Evolutionary conservation across 169 alveolate species (phyloP).

Genomic region (Plasmodium berghei): DNA sequence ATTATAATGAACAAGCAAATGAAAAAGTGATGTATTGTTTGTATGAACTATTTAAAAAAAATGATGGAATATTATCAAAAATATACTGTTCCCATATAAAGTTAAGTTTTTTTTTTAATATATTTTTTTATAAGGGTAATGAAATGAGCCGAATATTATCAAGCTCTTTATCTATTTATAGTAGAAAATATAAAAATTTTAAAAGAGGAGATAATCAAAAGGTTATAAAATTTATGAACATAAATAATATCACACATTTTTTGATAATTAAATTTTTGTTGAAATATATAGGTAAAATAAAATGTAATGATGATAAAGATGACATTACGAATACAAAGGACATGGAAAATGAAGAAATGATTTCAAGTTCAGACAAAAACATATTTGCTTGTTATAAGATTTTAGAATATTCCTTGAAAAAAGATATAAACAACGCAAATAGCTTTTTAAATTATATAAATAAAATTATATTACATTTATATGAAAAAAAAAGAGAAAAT

Average conservation of each 20-base stretch:
- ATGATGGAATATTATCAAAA: constrained; percentile 36
- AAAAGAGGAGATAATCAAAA: constrained; percentile 49
- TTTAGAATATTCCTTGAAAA: constrained; percentile 26
- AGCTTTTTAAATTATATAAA: constrained; percentile 59
- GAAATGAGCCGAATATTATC: constrained; percentile 37
- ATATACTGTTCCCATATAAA: constrained; percentile 65
- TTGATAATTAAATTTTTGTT: constrained; percentile 35
- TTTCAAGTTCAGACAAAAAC: not conserved
- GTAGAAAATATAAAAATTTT: constrained; percentile 44
- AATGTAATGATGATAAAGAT: not conserved
- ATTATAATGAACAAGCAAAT: not conserved
- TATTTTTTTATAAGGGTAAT: constrained; percentile 42
- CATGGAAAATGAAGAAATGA: not conserved
- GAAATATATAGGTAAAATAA: not conserved
- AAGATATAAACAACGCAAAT: constrained; percentile 16
- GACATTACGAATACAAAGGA: not conserved
- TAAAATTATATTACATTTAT: constrained; percentile 30
- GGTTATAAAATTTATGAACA: constrained; percentile 58
- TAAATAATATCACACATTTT: constrained; percentile 53
- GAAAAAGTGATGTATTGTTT: constrained; percentile 37
- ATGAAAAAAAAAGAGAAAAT: constrained; percentile 69
- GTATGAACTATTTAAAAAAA: constrained; percentile 34
- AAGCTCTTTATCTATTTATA: constrained; percentile 24
- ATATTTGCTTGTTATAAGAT: constrained; percentile 20
- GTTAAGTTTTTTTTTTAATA: constrained; percentile 52